Base-by-base conservation (phyloP, 495 filamentous ascomycete genomes). In the Pseudoneurospora amorphoporcata region DNA sequence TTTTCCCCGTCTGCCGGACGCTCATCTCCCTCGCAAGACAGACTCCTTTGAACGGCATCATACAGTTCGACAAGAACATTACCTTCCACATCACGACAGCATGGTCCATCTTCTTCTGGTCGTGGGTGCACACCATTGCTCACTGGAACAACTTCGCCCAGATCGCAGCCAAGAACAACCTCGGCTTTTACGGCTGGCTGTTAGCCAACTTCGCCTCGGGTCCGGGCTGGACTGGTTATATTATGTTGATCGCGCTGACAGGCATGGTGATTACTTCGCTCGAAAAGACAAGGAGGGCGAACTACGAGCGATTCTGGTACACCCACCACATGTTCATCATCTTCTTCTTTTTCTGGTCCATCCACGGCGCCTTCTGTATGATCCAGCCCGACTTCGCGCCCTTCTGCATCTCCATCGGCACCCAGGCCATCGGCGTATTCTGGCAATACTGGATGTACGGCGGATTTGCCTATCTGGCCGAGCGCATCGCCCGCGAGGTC, bases 71-170 rank as follows among this genome's bases (percentile, higher is more conserved):
- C 80, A 92, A 92, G 82, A 92, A 92, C 79, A 92, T 92, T 76
- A 90, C 90, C 42, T 92, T 94, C 83, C 92, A 94, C 81, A 92
- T 91, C 81, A 88, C 91, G 69, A 90, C 90, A 39, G 92, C 89
- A 4, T 94, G 91, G 90, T 91, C 90, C 29, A 92, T 94, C 78
- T 86, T 93, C 71, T 91, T 93, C 82, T 94, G 91, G 79, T 91
- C 90, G 23, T 92, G 88, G 88, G 87, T 93, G 1, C 92, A 94
- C 79, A 92, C 91, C 19, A 88, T 92, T 74, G 90, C 91, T 69
- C 92, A 94, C 80, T 92, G 90, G 89, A 90, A 92, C 83, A 93
- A 94, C 81, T 88, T 92, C 74, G 92, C 90, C 23, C 89, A 90
- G 79, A 84, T 93, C 72, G 87, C 92, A 35, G 87, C 87, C 39